phyloP scores from a whole-genome alignment of 2,329 filamentous ascomycete species.

The Cladophialophora immunda region DNA sequence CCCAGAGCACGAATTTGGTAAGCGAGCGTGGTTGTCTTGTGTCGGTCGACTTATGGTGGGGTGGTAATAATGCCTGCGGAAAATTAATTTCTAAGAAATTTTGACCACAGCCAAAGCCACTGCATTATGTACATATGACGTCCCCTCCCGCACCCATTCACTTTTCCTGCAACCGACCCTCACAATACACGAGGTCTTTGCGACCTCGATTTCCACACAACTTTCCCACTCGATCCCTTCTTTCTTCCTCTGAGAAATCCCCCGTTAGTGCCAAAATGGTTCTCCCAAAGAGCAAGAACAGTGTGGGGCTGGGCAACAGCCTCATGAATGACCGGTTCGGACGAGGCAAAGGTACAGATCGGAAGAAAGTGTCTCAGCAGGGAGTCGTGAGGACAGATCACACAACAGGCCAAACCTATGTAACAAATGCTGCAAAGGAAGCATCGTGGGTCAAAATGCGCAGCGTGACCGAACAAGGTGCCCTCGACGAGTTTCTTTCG shows the following conservation, averaged over 20 bases:
- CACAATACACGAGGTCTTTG: slow-evolving; percentile 5
- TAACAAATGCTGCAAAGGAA: slow-evolving; percentile 89
- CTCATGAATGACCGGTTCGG: slow-evolving; percentile 99
- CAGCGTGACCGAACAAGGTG: slow-evolving; percentile 95
- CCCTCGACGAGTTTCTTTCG: slow-evolving; percentile 93
- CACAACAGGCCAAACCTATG: slow-evolving; percentile 84
- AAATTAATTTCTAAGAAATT: slow-evolving; percentile 31
- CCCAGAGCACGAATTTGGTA: slow-evolving; percentile 3
- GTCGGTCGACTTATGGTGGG: slow-evolving; percentile 1
- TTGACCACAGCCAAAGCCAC: slow-evolving; percentile 16
- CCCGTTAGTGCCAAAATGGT: slow-evolving; percentile 63
- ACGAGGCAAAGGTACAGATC: slow-evolving; percentile 84
- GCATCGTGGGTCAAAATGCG: slow-evolving; percentile 99
- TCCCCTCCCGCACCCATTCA: slow-evolving; percentile 15
- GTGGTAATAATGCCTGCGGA: background rate
- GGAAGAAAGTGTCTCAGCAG: slow-evolving; percentile 73
- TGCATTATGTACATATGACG: slow-evolving; percentile 29
- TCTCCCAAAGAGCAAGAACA: slow-evolving; percentile 91
- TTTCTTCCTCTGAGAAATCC: background rate
- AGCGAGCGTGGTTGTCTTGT: background rate
- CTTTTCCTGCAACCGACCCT: slow-evolving; percentile 3
- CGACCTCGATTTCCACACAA: slow-evolving; percentile 11
- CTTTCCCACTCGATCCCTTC: background rate
- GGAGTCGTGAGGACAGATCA: slow-evolving; percentile 74
- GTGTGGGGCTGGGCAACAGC: slow-evolving; percentile 92